These are phyloP conservation scores for Hymenoscyphus occultus DNA, from an alignment of 2,329 filamentous ascomycete genomes.

Conservation along the genomic window DNA sequence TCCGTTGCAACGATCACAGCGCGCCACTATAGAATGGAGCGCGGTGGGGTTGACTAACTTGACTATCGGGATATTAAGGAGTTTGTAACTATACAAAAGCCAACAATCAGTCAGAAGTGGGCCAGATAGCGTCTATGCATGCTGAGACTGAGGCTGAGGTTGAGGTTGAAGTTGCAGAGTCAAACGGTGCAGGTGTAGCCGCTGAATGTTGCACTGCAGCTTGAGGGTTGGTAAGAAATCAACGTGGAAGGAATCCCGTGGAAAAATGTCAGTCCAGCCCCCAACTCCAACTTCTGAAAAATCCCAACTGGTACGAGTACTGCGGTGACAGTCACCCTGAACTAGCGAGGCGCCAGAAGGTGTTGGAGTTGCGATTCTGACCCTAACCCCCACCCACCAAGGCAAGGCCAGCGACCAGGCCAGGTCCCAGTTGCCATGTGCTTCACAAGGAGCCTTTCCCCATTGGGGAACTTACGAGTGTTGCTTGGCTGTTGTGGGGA, in stretches of 20 bases:
- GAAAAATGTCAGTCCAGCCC: neutral
- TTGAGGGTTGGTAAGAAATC: slow-evolving; percentile 3
- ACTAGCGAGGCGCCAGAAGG: neutral
- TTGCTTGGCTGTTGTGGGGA: neutral
- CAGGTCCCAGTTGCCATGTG: slow-evolving; percentile 2
- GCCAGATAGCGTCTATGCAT: slow-evolving; percentile 4
- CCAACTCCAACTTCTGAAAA: neutral
- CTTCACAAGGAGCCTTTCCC: neutral
- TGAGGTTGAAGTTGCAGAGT: neutral
- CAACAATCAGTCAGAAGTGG: neutral
- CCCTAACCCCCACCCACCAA: neutral
- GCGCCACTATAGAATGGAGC: neutral
- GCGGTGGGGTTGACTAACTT: neutral
- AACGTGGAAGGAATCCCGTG: slow-evolving; percentile 1
- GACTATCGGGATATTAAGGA: neutral
- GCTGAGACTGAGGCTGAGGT: slow-evolving; percentile 2
- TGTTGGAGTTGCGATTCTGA: neutral
- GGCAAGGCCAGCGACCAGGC: neutral
- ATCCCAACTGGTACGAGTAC: neutral
- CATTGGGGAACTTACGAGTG: neutral
- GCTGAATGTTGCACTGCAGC: neutral
- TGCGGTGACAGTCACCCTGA: neutral
- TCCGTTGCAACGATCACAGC: neutral
- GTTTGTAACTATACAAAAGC: neutral
- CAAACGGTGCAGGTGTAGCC: slow-evolving; percentile 3